Conservation (phyloP, 257 asterid genomes). For the Dorcoceras hygrometricum region DNA sequence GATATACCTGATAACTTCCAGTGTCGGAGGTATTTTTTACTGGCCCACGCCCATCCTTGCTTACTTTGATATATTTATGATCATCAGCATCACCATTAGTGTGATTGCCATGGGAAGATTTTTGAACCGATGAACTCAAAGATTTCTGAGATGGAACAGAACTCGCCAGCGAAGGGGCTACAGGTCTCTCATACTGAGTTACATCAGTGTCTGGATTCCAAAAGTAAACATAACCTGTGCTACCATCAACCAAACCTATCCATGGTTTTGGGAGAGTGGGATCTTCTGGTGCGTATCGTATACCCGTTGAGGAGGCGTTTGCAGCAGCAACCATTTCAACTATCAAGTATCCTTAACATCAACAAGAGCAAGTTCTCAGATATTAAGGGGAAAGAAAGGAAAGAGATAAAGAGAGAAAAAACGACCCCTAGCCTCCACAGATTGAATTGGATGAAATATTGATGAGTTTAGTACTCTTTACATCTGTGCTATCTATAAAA, state of each 20-base stretch:
- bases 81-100: conserved; percentile 36
- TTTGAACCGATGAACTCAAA: conserved; percentile 60
- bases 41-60: conserved; percentile 47
- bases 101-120: conserved; percentile 43
- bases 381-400: not conserved
- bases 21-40: conserved; percentile 36
- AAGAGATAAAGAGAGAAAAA: not conserved
- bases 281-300: conserved; percentile 93
- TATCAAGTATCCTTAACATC: conserved; percentile 29
- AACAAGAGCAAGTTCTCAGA: conserved; percentile 11
- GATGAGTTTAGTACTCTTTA: not conserved
- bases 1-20: conserved; percentile 47
- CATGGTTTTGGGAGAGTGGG: conserved; percentile 94
- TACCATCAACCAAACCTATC: conserved; percentile 85
- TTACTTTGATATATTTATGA: conserved; percentile 40
- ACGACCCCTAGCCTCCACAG: not conserved
- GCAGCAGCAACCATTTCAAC: conserved; percentile 67
- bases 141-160: conserved; percentile 45
- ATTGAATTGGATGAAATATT: not conserved
- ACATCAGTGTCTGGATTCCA: conserved; percentile 96
- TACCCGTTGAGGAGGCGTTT: conserved; percentile 41
- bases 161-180: conserved; percentile 34
- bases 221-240: conserved; percentile 81
- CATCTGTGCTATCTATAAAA: not conserved
- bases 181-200: conserved; percentile 91